A percentile compares a stretch with the other conserved stretches of the same genome.
These are phyloP conservation scores for Boletus austroedulis DNA, from an alignment of 1,284 basidiomycete species.

Conservation along the genomic window DNA sequence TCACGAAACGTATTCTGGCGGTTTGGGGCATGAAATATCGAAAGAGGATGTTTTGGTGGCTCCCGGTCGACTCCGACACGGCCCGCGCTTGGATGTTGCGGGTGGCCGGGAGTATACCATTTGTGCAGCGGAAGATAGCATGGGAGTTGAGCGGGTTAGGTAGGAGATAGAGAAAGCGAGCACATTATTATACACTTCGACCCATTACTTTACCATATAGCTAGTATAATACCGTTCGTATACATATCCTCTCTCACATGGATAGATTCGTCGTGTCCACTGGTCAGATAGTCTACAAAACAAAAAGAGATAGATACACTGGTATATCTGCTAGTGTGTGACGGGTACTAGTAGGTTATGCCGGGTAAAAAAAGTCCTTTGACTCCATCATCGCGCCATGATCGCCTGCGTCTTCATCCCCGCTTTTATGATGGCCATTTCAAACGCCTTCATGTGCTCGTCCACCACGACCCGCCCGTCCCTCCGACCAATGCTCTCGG, in stretches of 20 bases:
- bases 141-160: conserved; percentile 24
- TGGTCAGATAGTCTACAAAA: conserved; percentile 20
- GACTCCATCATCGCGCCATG: conserved; percentile 47
- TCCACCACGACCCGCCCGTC: conserved; percentile 69
- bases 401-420: conserved; percentile 72
- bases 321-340: conserved; percentile 20
- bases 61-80: conserved; percentile 16
- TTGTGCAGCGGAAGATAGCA: conserved; percentile 16
- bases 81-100: conserved; percentile 20
- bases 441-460: conserved; percentile 72
- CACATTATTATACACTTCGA: no score
- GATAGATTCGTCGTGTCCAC: no score
- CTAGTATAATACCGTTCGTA: no score
- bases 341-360: conserved; percentile 7
- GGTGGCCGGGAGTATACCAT: conserved; percentile 11
- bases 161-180: conserved; percentile 7
- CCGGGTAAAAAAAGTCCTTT: conserved; percentile 8
- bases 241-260: no score
- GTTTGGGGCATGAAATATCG: conserved; percentile 16
- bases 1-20: conserved; percentile 20
- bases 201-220: not conserved
- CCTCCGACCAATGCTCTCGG: conserved; percentile 41
- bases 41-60: conserved; percentile 18
- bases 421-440: conserved; percentile 64
- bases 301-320: conserved; percentile 19